Evolutionary conservation across 2,329 filamentous ascomycete genomes (phyloP), one percentile per base, ranked within the genome.

Genomic region (Torrubiella hemipterigena): DNA sequence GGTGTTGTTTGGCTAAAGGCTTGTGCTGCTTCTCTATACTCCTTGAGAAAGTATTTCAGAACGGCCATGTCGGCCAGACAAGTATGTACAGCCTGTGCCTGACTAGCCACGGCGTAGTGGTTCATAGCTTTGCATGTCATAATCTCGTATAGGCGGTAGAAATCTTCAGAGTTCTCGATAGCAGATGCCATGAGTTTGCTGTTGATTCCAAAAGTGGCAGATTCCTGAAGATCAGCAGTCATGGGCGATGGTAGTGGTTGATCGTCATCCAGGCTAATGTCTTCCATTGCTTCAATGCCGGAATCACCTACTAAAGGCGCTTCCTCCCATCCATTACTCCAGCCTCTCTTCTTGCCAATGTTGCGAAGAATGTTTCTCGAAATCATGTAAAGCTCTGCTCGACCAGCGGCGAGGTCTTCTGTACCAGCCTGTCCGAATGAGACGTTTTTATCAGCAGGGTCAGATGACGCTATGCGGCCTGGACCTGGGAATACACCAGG

Each of bases 11-110:
- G 69, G 44, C 80, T 72, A 45, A 98, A 91, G 46, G 82, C 87
- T 1, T 69, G 69, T 0, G 81, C 77, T 1, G 91, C 87, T 2
- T 74, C 69, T 3, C 61, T 63, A 47, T 77, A 87, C 41, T 96
- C 82, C 15, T 72, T 69, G 4, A 82, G 63, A 37, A 81, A 73
- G 43, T 79, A 91, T 46, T 89, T 87, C 30, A 95, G 61, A 5
- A 91, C 70, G 2, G 86, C 91, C 27, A 96, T 67, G 52, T 98
- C 91, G 8, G 84, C 81, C 52, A 87, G 73, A 37, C 78, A 77
- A 14, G 77, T 70, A 43, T 93, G 77, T 1, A 81, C 77, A 7
- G 84, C 82, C 43, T 93, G 80, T 1, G 66, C 67, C 40, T 89
- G 81, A 33, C 77, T 81, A 5, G 87, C 85, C 5, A 85, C 73